Percentiles rank a stretch among this genome's conserved stretches.
Evolutionary conservation across 164 flowering plant species (phyloP).

Genomic region (Annona cherimola): DNA sequence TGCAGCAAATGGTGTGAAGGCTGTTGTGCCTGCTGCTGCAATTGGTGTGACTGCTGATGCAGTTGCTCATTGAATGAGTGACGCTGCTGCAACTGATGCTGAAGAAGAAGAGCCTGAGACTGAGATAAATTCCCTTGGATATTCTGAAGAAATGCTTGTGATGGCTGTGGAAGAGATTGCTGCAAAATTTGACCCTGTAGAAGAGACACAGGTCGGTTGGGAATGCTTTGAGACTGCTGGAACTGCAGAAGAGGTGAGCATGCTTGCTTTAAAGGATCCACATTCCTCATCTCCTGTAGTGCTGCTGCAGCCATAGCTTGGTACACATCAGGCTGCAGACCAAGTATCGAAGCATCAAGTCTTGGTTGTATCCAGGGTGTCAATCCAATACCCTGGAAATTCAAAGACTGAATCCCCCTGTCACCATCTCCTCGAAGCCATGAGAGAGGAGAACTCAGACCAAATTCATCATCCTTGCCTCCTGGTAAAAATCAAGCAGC

Average conservation of each 20-base stretch:
- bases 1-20: neutral
- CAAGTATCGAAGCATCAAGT: slow-evolving; percentile 72
- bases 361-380: slow-evolving; percentile 86
- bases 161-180: slow-evolving; percentile 48
- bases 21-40: slow-evolving; percentile 9
- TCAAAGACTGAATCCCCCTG: slow-evolving; percentile 59
- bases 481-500: slow-evolving; percentile 24
- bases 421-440: slow-evolving; percentile 76
- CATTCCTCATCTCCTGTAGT: slow-evolving; percentile 67
- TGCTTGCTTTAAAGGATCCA: slow-evolving; percentile 52
- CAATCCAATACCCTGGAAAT: slow-evolving; percentile 77
- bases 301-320: slow-evolving; percentile 91
- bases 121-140: slow-evolving; percentile 42
- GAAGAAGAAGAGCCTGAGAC: slow-evolving; percentile 29
- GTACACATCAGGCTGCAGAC: slow-evolving; percentile 68
- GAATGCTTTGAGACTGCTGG: slow-evolving; percentile 50
- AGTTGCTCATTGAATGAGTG: slow-evolving; percentile 25
- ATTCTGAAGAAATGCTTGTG: slow-evolving; percentile 38
- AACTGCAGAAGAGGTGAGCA: slow-evolving; percentile 54
- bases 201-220: slow-evolving; percentile 36
- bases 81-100: slow-evolving; percentile 32
- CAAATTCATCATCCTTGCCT: slow-evolving; percentile 68
- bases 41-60: slow-evolving; percentile 8
- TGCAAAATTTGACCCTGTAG: slow-evolving; percentile 59
- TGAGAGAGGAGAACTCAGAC: slow-evolving; percentile 65